These are phyloP conservation scores for Nothomitra cinnamomea DNA, from an alignment of 2,329 filamentous ascomycete genomes.

Conservation along the genomic window DNA sequence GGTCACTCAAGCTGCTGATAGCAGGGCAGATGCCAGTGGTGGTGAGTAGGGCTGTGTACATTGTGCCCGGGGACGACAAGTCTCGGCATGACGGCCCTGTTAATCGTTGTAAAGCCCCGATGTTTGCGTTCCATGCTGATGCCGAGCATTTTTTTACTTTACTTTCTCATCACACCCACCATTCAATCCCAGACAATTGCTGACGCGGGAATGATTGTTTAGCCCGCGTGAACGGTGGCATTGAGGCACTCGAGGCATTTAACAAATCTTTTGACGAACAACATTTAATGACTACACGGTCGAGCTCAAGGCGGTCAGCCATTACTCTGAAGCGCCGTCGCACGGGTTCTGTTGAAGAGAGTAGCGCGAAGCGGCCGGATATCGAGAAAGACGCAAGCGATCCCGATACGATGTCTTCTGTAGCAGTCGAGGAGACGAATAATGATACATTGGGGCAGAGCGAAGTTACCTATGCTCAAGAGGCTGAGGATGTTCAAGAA, in stretches of 20 bases:
- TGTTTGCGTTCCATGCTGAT: background rate
- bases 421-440: background rate
- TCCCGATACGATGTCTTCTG: background rate
- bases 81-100: no score
- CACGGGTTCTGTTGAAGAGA: background rate
- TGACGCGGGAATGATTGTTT: background rate
- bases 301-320: background rate
- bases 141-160: background rate
- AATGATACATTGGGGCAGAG: no score
- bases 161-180: background rate
- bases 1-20: no score
- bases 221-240: background rate
- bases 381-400: background rate
- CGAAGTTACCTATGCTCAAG: background rate
- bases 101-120: no score
- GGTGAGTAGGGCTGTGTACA: background rate
- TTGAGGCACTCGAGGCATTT: constrained; percentile 1
- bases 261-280: constrained; percentile 2
- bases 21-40: background rate
- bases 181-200: background rate
- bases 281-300: background rate
- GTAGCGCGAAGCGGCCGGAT: background rate
- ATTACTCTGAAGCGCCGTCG: background rate
- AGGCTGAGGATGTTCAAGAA: no score
- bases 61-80: background rate